Base-by-base conservation (phyloP, 495 filamentous ascomycete species). In the Trichoderma asperelloides region DNA sequence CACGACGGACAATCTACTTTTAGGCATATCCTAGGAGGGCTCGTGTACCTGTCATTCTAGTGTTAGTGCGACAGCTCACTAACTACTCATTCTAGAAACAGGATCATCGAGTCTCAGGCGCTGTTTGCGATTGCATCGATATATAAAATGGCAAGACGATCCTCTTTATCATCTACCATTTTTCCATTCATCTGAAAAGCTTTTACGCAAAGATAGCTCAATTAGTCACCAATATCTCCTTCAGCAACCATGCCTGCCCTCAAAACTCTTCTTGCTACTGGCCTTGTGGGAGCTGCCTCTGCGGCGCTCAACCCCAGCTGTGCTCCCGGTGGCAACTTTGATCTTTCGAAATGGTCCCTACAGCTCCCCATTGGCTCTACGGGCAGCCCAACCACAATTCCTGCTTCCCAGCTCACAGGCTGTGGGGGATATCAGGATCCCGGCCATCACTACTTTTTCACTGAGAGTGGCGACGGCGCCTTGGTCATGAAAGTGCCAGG, bases 311-410 rank as follows among this genome's bases (percentile, higher is more conserved):
- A 74, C 67, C 65, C 75, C 66, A 68, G 64, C 18, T 77, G 75
- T 64, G 74, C 75, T 11, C 77, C 77, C 0, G 77, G 77, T 21
- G 77, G 74, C 15, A 79, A 79, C 69, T 78, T 80, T 66, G 71
- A 80, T 65, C 70, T 76, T 23, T 65, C 64, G 51, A 66, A 64
- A 62, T 76, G 70, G 69, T 67, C 65, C 16, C 76, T 80, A 47
- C 78, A 80, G 67, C 75, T 80, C 18, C 77, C 78, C 15, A 77
- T 70, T 30, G 77, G 76, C 27, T 66, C 7, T 25, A 49, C 67
- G 1, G 77, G 76, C 49, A 62, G 65, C 12, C 72, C 76, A 27
- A 66, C 68, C 27, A 74, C 69, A 11, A 73, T 79, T 55, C 47
- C 70, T n/a, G 33, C 68, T 51, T 67, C 68, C 39, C 45, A 71